Base-by-base conservation (phyloP, 208 protist genomes). In the Crithidia thermophila region DNA sequence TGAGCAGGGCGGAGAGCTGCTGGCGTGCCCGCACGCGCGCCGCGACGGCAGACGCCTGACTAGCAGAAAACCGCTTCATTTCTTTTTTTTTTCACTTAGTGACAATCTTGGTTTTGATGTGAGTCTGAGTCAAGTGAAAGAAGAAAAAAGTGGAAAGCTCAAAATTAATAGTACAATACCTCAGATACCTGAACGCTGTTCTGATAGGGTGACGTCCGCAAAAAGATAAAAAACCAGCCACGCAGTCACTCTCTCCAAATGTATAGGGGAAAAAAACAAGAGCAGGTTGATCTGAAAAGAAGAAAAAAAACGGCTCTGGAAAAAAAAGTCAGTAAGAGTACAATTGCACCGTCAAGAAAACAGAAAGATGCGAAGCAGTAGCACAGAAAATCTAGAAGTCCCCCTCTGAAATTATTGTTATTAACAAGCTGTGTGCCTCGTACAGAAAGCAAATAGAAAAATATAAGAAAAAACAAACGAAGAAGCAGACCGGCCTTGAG, bases 401-500 rank as follows among this genome's bases (percentile, higher is more conserved):
- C n/a, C n/a, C n/a, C n/a, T n/a, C n/a, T n/a, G n/a, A n/a, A n/a
- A n/a, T n/a, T n/a, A n/a, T n/a, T n/a, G n/a, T n/a, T n/a, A n/a
- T n/a, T n/a, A n/a, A n/a, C n/a, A n/a, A n/a, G n/a, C n/a, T n/a
- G n/a, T n/a, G n/a, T n/a, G n/a, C n/a, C n/a, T n/a, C n/a, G n/a
- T n/a, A n/a, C n/a, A n/a, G n/a, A n/a, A n/a, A n/a, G n/a, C n/a
- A n/a, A n/a, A n/a, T n/a, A n/a, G n/a, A n/a, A n/a, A n/a, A n/a
- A n/a, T n/a, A n/a, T n/a, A 40, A 13, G 13, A 40, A 7, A 40
- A 13, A 40, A 13, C 7, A 16, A 40, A 40, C 13, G 36, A 40
- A n/a, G n/a, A n/a, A n/a, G n/a, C n/a, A n/a, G n/a, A n/a, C n/a
- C 16, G 45, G 40, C 58, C 55, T 61, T 61, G 55, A 61, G 16